phyloP scores from a whole-genome alignment of 176 grass and related monocot genomes.

The Avena sativa region DNA sequence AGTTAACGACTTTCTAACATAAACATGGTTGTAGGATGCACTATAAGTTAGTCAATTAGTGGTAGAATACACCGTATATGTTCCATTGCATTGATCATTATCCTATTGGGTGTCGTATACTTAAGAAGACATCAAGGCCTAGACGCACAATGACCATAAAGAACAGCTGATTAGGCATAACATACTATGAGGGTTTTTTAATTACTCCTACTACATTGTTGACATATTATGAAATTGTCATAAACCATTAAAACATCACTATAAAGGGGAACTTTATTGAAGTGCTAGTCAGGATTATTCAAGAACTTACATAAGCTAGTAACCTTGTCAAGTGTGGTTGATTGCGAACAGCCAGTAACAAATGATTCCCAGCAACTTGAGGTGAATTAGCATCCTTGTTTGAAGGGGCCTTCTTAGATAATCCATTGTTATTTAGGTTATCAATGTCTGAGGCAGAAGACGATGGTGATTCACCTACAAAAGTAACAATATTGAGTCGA shows the following conservation, averaged over 20 bases:
- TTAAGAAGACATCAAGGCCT: conserved; percentile 10
- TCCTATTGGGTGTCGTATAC: background rate
- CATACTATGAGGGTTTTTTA: background rate
- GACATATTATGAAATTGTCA: conserved; percentile 15
- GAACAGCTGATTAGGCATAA: background rate
- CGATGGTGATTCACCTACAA: conserved; percentile 92
- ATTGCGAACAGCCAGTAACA: conserved; percentile 72
- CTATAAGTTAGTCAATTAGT: conserved; percentile 1
- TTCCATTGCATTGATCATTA: background rate
- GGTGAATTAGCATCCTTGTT: conserved; percentile 92
- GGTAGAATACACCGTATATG: background rate
- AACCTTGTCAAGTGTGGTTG: conserved; percentile 79
- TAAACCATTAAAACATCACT: conserved; percentile 18
- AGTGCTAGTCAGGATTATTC: conserved; percentile 15
- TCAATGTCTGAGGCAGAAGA: conserved; percentile 99
- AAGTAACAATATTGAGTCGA: conserved; percentile 45
- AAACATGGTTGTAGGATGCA: conserved; percentile 16
- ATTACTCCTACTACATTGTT: background rate
- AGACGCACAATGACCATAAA: background rate
- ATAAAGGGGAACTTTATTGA: conserved; percentile 18
- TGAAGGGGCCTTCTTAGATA: conserved; percentile 68
- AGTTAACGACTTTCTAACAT: conserved; percentile 8
- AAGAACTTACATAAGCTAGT: conserved; percentile 88
- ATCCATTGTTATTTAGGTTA: conserved; percentile 87
- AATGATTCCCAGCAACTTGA: conserved; percentile 76